Evolutionary conservation across 2,329 filamentous ascomycete genomes (phyloP), one percentile per base, ranked within the genome.

Genomic region (Pyrenochaeta sp.): DNA sequence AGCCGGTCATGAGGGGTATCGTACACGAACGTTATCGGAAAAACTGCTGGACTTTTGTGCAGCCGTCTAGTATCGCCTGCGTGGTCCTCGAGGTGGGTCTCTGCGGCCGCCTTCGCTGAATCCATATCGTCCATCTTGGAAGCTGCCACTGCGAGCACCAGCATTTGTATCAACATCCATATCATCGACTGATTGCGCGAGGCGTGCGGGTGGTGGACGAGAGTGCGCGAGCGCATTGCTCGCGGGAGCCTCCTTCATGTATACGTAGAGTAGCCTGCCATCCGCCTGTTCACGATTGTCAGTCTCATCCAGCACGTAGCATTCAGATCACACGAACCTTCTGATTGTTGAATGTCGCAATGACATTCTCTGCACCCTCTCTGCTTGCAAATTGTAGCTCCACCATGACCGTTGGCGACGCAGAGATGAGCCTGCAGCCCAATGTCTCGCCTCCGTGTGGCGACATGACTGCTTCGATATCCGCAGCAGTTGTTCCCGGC

Each of bases 381-480:
- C 86, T 88, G 57, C 87, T 88, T 62, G 88, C 84, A 72, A 94
- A 93, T 4, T 89, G 83, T 72, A 95, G 87, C 78, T 95, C 91
- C 24, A 90, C 90, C 71, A 93, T 88, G 50, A 95, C 87, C 3
- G 90, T 88, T 0, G 92, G 91, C 28, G 81, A 80, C 3, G 88
- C 83, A 72, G 89, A 88, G 55, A 92, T 78, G 39, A 95, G 79
- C 36, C 83, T 85, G 79, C 91, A 94, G 69, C 85, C 86, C 25
- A 85, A 72, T 69, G 92, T 66, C 59, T 88, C 82, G 32, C 85
- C 85, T 39, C 90, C 90, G n/a, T 91, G 80, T 0, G 88, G 87
- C n/a, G 84, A 85, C 87, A 95, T 88, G 55, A 91, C 91, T 67
- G 89, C 91, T 80, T 93, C 90, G 58, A 95, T 92, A 71, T 95